These are phyloP conservation scores for Globisporangium carolinianum DNA, from an alignment of 352 stramenopile species.

Conservation along the genomic window DNA sequence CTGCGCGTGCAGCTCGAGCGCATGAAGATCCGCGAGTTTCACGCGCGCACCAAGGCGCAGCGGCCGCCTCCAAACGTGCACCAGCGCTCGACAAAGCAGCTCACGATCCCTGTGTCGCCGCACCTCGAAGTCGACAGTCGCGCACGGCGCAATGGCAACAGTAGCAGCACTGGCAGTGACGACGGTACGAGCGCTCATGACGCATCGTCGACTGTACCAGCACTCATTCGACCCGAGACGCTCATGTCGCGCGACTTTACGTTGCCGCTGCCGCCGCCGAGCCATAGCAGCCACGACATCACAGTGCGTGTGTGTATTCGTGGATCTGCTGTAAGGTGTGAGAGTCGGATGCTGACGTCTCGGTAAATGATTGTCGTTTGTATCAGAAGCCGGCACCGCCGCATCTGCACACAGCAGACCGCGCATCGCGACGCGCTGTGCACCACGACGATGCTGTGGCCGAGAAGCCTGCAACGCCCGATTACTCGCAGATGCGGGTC, in stretches of 20 bases:
- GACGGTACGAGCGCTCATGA: conserved; percentile 1
- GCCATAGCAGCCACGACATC: not conserved
- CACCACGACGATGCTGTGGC: conserved; percentile 17
- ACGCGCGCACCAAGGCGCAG: conserved; percentile 66
- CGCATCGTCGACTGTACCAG: not conserved
- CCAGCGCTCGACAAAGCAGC: conserved; percentile 72
- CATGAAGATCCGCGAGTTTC: conserved; percentile 72
- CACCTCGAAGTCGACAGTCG: conserved; percentile 57
- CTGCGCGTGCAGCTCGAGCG: conserved; percentile 57
- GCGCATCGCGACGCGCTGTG: conserved; percentile 23
- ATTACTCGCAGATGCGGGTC: conserved; percentile 20
- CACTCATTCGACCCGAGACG: conserved; percentile 13
- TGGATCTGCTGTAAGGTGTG: not conserved
- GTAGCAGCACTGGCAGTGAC: conserved; percentile 1
- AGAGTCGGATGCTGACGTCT: not conserved
- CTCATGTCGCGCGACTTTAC: conserved; percentile 12
- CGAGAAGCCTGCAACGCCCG: conserved; percentile 17
- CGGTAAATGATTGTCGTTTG: not conserved
- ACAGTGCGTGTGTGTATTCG: conserved; percentile 3
- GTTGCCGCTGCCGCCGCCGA: conserved; percentile 2
- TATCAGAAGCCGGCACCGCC: conserved; percentile 14
- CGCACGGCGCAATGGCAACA: conserved; percentile 16
- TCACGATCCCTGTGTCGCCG: conserved; percentile 70
- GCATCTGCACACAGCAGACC: conserved; percentile 34
- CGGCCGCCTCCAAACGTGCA: conserved; percentile 58